Base-by-base conservation (phyloP, 176 grass and related monocot genomes). In the Phoenix dactylifera region DNA sequence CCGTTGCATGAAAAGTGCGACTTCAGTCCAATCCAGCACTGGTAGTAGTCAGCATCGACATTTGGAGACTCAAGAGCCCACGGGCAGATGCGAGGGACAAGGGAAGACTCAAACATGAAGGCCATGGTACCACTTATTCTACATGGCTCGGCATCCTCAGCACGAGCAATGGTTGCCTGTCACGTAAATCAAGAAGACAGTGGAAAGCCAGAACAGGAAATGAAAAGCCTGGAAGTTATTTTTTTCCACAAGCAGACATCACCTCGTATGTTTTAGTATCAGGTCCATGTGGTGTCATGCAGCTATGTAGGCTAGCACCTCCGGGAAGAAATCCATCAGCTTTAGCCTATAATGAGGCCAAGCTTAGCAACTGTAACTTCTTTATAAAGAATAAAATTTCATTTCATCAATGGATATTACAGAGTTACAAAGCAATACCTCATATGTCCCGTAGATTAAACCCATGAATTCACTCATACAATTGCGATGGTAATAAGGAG, bases 391-490 rank as follows among this genome's bases (percentile, higher is more conserved):
- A 44, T 44, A 12, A 14, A 44, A 20, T 24, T 44, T 16, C 7
- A 15, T 0, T 4, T 16, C 19, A 18, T 3, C 54, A 5, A 55
- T 55, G 26, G 51, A 4, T 15, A 49, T 49, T 0, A 51, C 35
- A 44, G 35, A 44, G 2, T 14, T 4, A 18, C 16, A 18, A 18
- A 26, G 18, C 23, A 0, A 48, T 77, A 96, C 87, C 84, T 97
- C 87, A 4, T 97, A 97, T 22, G 67, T 30, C 25, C 92, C 92
- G 14, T 80, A 69, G 18, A 97, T 91, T 16, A 91, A 66, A 19
- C 87, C 92, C 92, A 91, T 97, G 60, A 88, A 97, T 67, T 97
- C 84, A 15, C 73, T 97, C 92, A 91, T 97, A 77, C 87, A 97
- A 70, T 97, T 97, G 26, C 87, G 80, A 16, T 97, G 92, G 44